Base-by-base conservation (phyloP, 495 filamentous ascomycete genomes). In the Aspergillus bertholletiae region DNA sequence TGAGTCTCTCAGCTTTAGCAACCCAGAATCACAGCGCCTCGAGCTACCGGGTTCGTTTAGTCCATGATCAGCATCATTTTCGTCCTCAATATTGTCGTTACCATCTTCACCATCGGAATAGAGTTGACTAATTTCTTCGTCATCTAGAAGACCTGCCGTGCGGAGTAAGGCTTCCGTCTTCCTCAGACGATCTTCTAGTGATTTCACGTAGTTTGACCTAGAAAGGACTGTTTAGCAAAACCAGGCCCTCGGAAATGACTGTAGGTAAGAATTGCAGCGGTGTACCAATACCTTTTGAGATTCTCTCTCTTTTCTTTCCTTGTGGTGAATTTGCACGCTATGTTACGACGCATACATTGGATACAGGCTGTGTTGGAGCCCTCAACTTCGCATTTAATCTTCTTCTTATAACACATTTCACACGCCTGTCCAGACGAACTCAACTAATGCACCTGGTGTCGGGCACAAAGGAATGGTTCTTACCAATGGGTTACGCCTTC, bases 351-450 rank as follows among this genome's bases (percentile, higher is more conserved):
- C 60, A 84, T 83, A 68, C 94, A 98, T 71, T 96, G 94, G 12
- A 88, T 84, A 75, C 94, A 98, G 20, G 62, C 17, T 21, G 46
- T 13, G 46, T 83, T 77, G 27, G 90, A 88, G 50, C 89, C 81
- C 68, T 95, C 92, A 47, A 92, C 85, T 67, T 96, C 92, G 70
- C 94, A 98, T 73, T 94, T 96, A 64, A 94, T 95, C 81, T 97
- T 97, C 80, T 92, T 96, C 75, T 90, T 94, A 61, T 89, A 84
- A 65, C 94, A 98, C 88, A 91, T 92, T 65, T 96, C 92, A 76
- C 93, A 98, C 47, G 92, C 92, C 88, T 93, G 64, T 45, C 50
- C 26, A 37, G 46, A 58, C 56, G 49, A 54, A 11, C 8, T 49
- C 61, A 59, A 65, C 56, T 58, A 55, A 51, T 32, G 15, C 24